Base-by-base conservation (phyloP, 495 filamentous ascomycete genomes). In the Podospora anserina region DNA sequence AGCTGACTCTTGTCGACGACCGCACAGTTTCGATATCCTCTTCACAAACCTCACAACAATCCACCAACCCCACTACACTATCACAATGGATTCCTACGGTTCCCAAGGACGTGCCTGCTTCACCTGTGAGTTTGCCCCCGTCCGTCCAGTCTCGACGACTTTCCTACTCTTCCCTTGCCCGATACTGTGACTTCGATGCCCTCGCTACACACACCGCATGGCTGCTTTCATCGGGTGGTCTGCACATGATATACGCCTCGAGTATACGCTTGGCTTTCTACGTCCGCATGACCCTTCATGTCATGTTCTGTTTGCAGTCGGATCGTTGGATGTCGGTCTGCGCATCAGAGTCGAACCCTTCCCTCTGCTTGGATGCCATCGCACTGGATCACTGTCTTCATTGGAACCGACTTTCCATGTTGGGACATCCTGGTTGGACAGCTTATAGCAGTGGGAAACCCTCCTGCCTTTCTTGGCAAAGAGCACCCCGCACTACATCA, bases 121-220 rank as follows among this genome's bases (percentile, higher is more conserved):
- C 75, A 83, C 80, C 66, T 84, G 82, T 84, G 72, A 82, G 82
- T 84, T 66, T 66, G 61, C 27, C 68, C 53, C 64, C 68, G 59
- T 30, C 73, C 66, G 56, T 72, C 67, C 32, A 62, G 55, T 72
- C 66, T 70, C 66, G 32, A n/a, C 61, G 61, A 49, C 59, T 30
- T 30, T 32, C 54, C 65, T 70, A 55, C 49, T 66, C 75, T 72
- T 32, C 59, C 63, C 71, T 72, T 77, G 72, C 70, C 65, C 68
- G 64, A 68, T 65, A 26, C 58, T 56, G 49, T 71, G 69, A 65
- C 58, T 63, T 59, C 69, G 56, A 66, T 28, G 61, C 66, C 55
- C 30, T 28, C 64, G 63, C 39, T 49, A 49, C 15, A 11, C 15
- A 13, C 39, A 6, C 7, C 67, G 63, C 65, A 32, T 32, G 54